phyloP scores from a whole-genome alignment of 1,284 basidiomycete genomes.

The Melanopsichium pennsylvanicum region DNA sequence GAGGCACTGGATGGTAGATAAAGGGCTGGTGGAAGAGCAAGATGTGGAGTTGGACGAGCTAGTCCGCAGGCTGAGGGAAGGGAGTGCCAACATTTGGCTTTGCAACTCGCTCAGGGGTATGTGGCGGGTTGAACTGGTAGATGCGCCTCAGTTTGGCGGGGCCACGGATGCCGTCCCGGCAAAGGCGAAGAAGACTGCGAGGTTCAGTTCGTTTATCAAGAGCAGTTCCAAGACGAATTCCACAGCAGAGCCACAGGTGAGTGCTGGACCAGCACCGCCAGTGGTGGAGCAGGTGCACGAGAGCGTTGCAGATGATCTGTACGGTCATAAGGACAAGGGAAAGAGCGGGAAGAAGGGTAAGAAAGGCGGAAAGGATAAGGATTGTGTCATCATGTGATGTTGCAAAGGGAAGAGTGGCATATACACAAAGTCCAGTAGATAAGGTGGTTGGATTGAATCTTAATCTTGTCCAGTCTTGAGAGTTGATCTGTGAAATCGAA shows the following conservation, averaged over 20 bases:
- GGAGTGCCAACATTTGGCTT: constrained; percentile 29
- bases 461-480: too few species aligned
- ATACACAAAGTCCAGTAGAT: too few species aligned
- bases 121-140: constrained; percentile 33
- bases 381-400: constrained; percentile 38
- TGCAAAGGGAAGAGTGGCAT: too few species aligned
- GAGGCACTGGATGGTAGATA: constrained; percentile 36
- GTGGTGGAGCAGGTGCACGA: constrained; percentile 9
- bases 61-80: constrained; percentile 2
- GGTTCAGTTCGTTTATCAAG: constrained; percentile 26
- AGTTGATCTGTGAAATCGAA: too few species aligned
- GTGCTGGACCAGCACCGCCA: neutral
- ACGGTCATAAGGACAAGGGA: constrained; percentile 21
- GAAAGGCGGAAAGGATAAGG: constrained; percentile 19
- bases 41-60: constrained; percentile 24
- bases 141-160: neutral
- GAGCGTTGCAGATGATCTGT: constrained; percentile 31
- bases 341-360: constrained; percentile 7
- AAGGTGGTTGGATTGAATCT: neutral
- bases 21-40: constrained; percentile 25
- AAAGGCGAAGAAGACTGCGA: constrained; percentile 17
- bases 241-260: neutral
- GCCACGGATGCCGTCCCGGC: neutral
- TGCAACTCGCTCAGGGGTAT: constrained; percentile 43
- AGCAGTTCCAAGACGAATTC: constrained; percentile 1